Conservation (phyloP, 345 rosid species). For the Aegle marmelos region DNA sequence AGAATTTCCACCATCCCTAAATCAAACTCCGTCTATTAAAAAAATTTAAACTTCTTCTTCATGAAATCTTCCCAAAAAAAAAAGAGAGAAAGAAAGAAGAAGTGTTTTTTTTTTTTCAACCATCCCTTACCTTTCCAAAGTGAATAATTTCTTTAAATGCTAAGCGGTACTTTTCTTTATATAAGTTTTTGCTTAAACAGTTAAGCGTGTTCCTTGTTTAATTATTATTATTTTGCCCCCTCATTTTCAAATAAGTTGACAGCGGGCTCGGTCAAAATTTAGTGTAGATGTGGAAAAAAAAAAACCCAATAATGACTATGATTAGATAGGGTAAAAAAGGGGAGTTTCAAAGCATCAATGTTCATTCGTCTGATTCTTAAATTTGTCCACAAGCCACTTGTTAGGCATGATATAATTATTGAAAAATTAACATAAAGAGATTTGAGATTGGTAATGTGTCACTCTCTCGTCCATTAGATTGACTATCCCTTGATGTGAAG, state of each 20-base stretch:
- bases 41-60: no score
- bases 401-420: background rate
- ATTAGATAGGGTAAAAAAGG: background rate
- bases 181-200: no score
- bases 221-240: no score
- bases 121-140: background rate
- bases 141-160: no score
- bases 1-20: no score
- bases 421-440: no score
- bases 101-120: background rate
- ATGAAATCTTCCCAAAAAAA: no score
- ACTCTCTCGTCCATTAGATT: constrained; percentile 12
- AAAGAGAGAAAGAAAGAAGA: no score
- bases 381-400: constrained; percentile 5
- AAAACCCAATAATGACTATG: background rate
- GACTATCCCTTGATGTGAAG: background rate
- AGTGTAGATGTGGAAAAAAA: background rate
- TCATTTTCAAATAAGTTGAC: background rate
- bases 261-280: background rate
- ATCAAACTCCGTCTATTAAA: background rate
- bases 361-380: constrained; percentile 1
- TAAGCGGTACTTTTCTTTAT: no score
- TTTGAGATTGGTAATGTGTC: constrained; percentile 6
- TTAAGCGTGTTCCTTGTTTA: no score
- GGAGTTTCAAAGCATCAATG: constrained; percentile 11